Conservation (phyloP, 2,329 filamentous ascomycete species). For the Knufia petricola region DNA sequence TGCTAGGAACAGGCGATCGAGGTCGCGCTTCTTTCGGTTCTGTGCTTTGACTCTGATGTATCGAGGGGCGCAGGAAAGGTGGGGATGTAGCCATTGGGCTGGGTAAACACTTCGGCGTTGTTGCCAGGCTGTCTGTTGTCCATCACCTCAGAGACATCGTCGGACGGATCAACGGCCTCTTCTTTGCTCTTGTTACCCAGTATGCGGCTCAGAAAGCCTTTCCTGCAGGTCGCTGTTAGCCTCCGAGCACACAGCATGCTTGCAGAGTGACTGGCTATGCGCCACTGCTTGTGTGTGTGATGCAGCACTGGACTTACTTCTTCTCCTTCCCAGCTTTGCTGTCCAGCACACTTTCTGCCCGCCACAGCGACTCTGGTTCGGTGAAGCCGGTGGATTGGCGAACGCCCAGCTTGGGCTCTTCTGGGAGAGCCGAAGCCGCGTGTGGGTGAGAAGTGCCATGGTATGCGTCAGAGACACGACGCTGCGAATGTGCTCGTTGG, state of each 20-base stretch:
- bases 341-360: conserved; percentile 5
- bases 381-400: background rate
- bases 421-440: background rate
- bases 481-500: conserved; percentile 10
- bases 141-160: conserved; percentile 61
- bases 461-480: background rate
- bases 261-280: background rate
- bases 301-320: conserved; percentile 14
- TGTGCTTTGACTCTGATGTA: conserved; percentile 80
- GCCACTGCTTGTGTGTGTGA: background rate
- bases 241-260: background rate
- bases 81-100: conserved; percentile 72
- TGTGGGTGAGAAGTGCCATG: conserved; percentile 1
- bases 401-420: background rate
- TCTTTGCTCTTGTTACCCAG: conserved; percentile 68
- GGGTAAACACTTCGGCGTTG: conserved; percentile 73
- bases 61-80: conserved; percentile 79
- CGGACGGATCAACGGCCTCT: conserved; percentile 25
- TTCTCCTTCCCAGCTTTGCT: conserved; percentile 17
- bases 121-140: conserved; percentile 66
- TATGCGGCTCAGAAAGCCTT: conserved; percentile 83
- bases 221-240: conserved; percentile 43
- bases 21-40: conserved; percentile 71
- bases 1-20: conserved; percentile 80
- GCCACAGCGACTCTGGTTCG: conserved; percentile 4